phyloP scores from a whole-genome alignment of 768 basidiomycete species.

The Mycena belliarum region DNA sequence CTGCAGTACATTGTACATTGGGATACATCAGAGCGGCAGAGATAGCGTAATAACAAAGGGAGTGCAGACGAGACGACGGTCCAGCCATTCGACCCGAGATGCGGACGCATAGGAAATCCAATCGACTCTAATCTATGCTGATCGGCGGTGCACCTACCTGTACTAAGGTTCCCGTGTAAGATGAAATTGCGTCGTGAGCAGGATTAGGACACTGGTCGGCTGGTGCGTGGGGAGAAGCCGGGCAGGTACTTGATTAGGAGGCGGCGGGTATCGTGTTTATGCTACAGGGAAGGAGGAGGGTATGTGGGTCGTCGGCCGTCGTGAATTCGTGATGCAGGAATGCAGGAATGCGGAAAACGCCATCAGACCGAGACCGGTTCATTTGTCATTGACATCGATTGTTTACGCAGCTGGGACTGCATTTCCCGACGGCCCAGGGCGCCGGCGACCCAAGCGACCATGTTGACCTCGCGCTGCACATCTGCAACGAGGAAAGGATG shows the following conservation, averaged over 20 bases:
- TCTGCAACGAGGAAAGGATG: conserved; percentile 81
- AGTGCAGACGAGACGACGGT: background rate
- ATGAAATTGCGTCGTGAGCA: conserved; percentile 6
- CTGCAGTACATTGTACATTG: conserved; percentile 14
- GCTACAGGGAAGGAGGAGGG: conserved; percentile 14
- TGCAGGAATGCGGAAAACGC: background rate
- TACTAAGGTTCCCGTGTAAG: conserved; percentile 12
- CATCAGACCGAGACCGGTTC: conserved; percentile 20
- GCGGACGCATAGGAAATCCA: conserved; percentile 19
- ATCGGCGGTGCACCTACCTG: conserved; percentile 8
- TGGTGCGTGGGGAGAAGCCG: conserved; percentile 4
- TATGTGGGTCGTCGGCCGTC: conserved; percentile 14
- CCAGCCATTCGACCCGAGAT: conserved; percentile 18
- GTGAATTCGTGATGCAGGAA: conserved; percentile 9
- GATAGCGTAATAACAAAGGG: conserved; percentile 14
- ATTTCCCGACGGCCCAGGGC: conserved; percentile 39
- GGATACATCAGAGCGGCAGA: conserved; percentile 18
- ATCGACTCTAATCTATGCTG: conserved; percentile 21
- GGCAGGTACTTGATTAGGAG: conserved; percentile 13
- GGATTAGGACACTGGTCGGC: conserved; percentile 9
- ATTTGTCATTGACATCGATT: background rate
- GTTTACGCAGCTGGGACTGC: conserved; percentile 10
- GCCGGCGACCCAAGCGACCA: conserved; percentile 77
- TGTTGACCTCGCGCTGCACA: conserved; percentile 65
- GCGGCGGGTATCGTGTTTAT: conserved; percentile 21